Evolutionary conservation across 176 grass and related monocot genomes (phyloP).

Genomic region (Juncus inflexus): DNA sequence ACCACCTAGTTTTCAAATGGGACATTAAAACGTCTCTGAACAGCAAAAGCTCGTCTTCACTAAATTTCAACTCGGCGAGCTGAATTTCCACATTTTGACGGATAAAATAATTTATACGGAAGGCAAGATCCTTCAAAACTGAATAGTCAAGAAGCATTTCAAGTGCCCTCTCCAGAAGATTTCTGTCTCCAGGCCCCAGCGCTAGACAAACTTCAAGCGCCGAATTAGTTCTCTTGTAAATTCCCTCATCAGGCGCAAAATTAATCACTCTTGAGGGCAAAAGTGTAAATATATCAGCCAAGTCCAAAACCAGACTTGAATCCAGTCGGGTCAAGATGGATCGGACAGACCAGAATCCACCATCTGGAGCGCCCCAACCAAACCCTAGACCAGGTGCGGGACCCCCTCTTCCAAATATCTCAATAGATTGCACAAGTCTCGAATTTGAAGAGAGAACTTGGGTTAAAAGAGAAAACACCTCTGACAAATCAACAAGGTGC

Average conservation of each 20-base stretch:
- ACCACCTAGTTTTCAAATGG: conserved; percentile 87
- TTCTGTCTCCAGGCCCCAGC: conserved; percentile 59
- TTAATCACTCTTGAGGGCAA: conserved; percentile 23
- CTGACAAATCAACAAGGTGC: conserved; percentile 49
- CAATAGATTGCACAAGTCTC: conserved; percentile 47
- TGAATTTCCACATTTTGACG: no score
- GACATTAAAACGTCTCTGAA: conserved; percentile 63
- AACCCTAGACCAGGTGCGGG: conserved; percentile 91
- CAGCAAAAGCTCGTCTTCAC: conserved; percentile 62
- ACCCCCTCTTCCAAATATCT: conserved; percentile 91
- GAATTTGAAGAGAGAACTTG: conserved; percentile 47
- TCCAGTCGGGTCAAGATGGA: conserved; percentile 61
- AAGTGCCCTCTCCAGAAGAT: conserved; percentile 57
- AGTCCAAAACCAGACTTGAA: conserved; percentile 61
- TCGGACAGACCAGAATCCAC: conserved; percentile 87
- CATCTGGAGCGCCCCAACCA: conserved; percentile 79
- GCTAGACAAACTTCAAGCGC: conserved; percentile 56
- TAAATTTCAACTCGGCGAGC: conserved; percentile 57
- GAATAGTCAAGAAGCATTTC: conserved; percentile 57
- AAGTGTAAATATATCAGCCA: conserved; percentile 49
- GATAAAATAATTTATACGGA: conserved; percentile 45
- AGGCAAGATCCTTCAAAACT: conserved; percentile 62
- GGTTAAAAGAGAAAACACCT: conserved; percentile 40
- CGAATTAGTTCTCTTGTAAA: conserved; percentile 58
- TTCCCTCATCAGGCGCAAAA: conserved; percentile 32